Evolutionary conservation across 495 filamentous ascomycete genomes (phyloP).

Genomic region (Pyronema omphalodes): DNA sequence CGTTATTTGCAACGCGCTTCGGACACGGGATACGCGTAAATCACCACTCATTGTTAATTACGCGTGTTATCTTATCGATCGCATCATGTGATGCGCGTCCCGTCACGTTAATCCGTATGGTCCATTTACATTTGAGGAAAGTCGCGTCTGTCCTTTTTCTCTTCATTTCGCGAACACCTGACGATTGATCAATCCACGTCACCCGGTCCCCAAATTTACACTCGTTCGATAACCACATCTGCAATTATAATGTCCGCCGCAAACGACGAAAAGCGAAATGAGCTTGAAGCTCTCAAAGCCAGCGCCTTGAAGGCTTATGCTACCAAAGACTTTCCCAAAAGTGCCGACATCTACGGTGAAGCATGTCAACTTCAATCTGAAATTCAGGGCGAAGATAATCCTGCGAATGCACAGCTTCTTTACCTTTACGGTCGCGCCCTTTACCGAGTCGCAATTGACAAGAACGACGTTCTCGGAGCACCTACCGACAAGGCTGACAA

Average conservation of each 20-base stretch:
- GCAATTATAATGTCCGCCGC: not conserved
- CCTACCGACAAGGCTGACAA: slow-evolving; percentile 38
- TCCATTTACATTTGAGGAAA: too few species aligned
- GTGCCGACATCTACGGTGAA: slow-evolving; percentile 70
- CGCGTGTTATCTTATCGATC: too few species aligned
- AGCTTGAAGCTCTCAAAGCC: slow-evolving; percentile 29
- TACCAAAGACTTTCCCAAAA: slow-evolving; percentile 65
- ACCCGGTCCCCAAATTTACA: too few species aligned
- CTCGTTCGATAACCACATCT: too few species aligned
- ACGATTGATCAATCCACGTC: too few species aligned
- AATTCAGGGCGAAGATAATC: slow-evolving; percentile 65
- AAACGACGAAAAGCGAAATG: slow-evolving; percentile 1
- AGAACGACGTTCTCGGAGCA: slow-evolving; percentile 81
- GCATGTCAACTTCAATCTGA: slow-evolving; percentile 79
- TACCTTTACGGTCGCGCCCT: slow-evolving; percentile 84
- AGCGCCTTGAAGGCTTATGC: slow-evolving; percentile 53
- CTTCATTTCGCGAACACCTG: not conserved
- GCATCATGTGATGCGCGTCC: too few species aligned
- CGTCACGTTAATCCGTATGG: too few species aligned
- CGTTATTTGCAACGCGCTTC: not conserved
- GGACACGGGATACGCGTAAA: not conserved
- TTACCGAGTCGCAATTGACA: slow-evolving; percentile 81
- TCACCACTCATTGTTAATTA: too few species aligned
- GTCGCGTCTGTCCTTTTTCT: not conserved
- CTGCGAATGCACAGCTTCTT: slow-evolving; percentile 78